Evolutionary conservation across 345 rosid species (phyloP), one percentile per base, ranked within the genome.

Genomic region (Firmiana major): DNA sequence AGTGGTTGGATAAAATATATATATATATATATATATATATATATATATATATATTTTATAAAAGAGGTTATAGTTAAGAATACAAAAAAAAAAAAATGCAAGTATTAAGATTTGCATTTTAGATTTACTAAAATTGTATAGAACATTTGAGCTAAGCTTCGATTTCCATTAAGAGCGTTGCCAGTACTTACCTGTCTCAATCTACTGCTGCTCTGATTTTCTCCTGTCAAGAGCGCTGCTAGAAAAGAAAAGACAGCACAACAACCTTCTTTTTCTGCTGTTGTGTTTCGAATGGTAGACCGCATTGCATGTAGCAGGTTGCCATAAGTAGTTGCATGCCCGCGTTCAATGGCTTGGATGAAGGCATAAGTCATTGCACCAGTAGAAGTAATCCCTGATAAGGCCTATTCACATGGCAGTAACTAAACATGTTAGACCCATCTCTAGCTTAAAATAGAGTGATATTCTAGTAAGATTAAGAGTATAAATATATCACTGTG

Each of bases 351-450:
- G 69, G 97, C 97, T 80, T 90, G 94, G 78, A 94, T 90, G 86
- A 95, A 93, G 63, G 98, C 81, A 71, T 89, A 95, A 10, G 99
- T 95, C 96, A 95, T 91, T n/a, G 94, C 99, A 55, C 99, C 99
- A 0, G 98, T 95, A 40, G 93, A 91, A 24, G 93, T 83, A 70
- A 86, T 81, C 75, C 76, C 88, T 17, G 99, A 87, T 24, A 93
- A 72, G 66, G 94, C 91, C 98, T 91, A 88, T 62, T 16, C 12
- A 74, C 16, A 73, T 68, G 45, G 63, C n/a, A 71, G 45, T 31
- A 63, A 68, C 59, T 31, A 5, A 68, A 28, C 24, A 55, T 54
- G 22, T 55, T 38, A 64, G n/a, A 21, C 48, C 49, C 65, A 66
- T 74, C n/a, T n/a, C n/a, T n/a, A n/a, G n/a, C n/a, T n/a, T n/a